Evolutionary conservation across 2,329 filamentous ascomycete genomes (phyloP).

Genomic region (Epichloe gansuensis): DNA sequence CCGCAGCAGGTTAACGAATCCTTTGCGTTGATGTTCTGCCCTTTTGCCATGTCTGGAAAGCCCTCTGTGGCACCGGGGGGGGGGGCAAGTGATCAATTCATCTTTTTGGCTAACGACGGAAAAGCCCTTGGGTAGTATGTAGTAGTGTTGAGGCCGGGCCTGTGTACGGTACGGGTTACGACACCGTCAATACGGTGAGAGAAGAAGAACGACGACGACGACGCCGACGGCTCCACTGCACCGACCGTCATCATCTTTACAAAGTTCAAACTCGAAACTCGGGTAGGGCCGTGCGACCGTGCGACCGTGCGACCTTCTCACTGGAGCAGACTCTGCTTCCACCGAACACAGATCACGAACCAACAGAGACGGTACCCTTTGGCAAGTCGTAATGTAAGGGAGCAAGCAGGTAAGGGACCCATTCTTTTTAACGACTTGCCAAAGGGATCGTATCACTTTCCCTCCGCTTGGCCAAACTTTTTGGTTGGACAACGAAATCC

Average conservation of each 20-base stretch:
- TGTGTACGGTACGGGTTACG: not conserved
- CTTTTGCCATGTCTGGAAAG: not conserved
- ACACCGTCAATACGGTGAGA: not conserved
- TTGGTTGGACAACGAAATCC: no score
- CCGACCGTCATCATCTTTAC: not conserved
- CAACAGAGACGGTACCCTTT: no score
- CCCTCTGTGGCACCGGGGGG: not conserved
- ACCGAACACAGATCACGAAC: not conserved
- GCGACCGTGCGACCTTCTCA: not conserved
- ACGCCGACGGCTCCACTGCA: not conserved
- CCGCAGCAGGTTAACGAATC: not conserved
- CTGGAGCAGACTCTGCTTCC: not conserved
- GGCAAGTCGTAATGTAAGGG: no score
- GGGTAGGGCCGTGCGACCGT: no score
- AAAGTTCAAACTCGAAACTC: not conserved
- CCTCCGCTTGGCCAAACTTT: no score
- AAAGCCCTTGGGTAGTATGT: no score
- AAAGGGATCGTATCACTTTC: no score
- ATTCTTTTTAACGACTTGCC: no score
- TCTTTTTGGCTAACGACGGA: no score
- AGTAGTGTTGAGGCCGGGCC: no score
- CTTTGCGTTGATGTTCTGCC: not conserved
- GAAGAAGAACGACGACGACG: not conserved
- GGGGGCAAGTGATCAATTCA: no score
- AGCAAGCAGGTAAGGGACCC: no score